Conservation (phyloP, 441 rosid genomes). For the Adansonia gregorii region DNA sequence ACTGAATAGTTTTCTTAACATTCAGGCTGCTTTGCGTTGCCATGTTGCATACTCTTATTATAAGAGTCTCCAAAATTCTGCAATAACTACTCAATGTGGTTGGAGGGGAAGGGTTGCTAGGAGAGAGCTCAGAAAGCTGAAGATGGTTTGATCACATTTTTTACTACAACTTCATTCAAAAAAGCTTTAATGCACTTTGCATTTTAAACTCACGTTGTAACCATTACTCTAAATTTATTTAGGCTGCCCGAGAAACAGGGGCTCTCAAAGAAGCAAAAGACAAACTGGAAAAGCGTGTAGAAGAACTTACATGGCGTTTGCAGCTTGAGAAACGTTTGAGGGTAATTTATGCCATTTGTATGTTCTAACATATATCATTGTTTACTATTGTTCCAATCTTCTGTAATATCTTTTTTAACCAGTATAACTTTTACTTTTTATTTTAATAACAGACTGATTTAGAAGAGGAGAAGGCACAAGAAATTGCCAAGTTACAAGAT, state of each 20-base stretch:
- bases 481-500: slow-evolving; percentile 67
- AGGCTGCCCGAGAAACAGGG: slow-evolving; percentile 82
- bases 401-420: slow-evolving; percentile 16
- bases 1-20: slow-evolving; percentile 20
- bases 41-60: slow-evolving; percentile 63
- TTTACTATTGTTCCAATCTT: background rate
- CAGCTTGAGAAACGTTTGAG: slow-evolving; percentile 78
- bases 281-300: slow-evolving; percentile 84
- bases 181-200: slow-evolving; percentile 15
- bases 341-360: slow-evolving; percentile 40
- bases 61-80: slow-evolving; percentile 70
- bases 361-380: background rate
- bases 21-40: slow-evolving; percentile 69
- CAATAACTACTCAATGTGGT: slow-evolving; percentile 70
- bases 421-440: slow-evolving; percentile 16
- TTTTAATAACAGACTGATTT: slow-evolving; percentile 57
- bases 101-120: slow-evolving; percentile 90
- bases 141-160: slow-evolving; percentile 57
- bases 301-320: slow-evolving; percentile 81
- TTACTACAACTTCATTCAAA: slow-evolving; percentile 1
- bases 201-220: slow-evolving; percentile 30
- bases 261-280: slow-evolving; percentile 83
- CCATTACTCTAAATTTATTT: slow-evolving; percentile 35
- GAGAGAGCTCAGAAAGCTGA: slow-evolving; percentile 69
- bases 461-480: slow-evolving; percentile 80